Base-by-base conservation (phyloP, 148 eudicot species). In the Camellia japonica region DNA sequence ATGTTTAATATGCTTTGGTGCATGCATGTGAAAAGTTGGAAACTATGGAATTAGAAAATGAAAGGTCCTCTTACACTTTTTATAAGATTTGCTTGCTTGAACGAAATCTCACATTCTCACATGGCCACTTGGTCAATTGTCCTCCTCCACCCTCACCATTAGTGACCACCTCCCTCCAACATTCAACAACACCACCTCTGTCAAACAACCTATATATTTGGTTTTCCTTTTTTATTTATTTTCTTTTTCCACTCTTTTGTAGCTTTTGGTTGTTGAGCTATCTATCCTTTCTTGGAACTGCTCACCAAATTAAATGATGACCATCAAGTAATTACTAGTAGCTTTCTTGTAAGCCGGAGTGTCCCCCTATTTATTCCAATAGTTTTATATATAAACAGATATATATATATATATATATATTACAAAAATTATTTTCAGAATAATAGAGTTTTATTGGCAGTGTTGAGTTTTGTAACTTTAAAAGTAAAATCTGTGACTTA, bases 251-350 rank as follows among this genome's bases (percentile, higher is more conserved):
- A 10, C 10, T 74, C 49, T 16, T 43, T 38, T 20, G 38, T 30
- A 30, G 38, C 74, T 78, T 78, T 47, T 74, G 82, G 89, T 86
- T 47, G 89, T 86, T 86, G 89, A 86, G 83, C 87, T 79, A 86
- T 86, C 87, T 51, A 67, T 83, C 84, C 79, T 76, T 84, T 82
- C 71, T 44, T 71, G 60, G 79, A 79, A 79, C 87, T 44, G 84
- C 87, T 77, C 85, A 73, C 89, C 82, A 74, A 74, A 81, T 86
- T 75, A 84, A 79, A 83, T 84, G 64, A 64, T 43, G 68, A 79
- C 52, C 49, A 71, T 16, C 49, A 51, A 71, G 15, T 74, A 14
- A n/a, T 62, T 54, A 65, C 42, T 43, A 38, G 42, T 84, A 81
- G 74, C 85, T 81, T 84, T 67, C 76, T 81, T 13, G 84, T 81